These are phyloP conservation scores for Toxoplasma gondii DNA, from an alignment of 169 alveolate species.

Conservation along the genomic window DNA sequence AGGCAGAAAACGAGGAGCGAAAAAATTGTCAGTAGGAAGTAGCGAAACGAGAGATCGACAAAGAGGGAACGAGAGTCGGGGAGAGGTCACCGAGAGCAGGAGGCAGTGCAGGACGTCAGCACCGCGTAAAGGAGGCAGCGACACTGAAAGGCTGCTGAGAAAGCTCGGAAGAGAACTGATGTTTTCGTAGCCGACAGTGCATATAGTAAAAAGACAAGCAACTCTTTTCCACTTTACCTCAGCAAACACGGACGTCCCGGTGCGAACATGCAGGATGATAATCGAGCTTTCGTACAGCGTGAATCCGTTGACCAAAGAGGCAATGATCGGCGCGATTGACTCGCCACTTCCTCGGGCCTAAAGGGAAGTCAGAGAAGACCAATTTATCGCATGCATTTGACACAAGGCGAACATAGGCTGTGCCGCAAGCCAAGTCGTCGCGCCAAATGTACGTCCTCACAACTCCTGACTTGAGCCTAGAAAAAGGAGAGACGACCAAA, in stretches of 20 bases:
- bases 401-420: neutral
- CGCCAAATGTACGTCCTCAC: neutral
- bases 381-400: neutral
- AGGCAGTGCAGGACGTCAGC: no score
- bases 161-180: no score
- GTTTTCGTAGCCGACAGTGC: no score
- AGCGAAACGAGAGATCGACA: no score
- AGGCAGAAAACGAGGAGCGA: no score
- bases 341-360: conserved; percentile 61
- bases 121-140: no score
- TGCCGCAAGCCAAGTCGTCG: neutral
- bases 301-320: conserved; percentile 79
- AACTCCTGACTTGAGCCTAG: neutral
- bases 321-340: conserved; percentile 77
- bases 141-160: no score
- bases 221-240: conserved; percentile 50
- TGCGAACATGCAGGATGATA: conserved; percentile 76
- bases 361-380: neutral
- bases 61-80: no score
- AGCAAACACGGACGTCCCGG: conserved; percentile 80
- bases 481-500: no score
- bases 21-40: no score
- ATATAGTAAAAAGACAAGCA: neutral
- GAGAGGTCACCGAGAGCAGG: neutral
- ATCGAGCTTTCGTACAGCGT: conserved; percentile 77